phyloP scores from a whole-genome alignment of 2,329 filamentous ascomycete species.

The Thermothelomyces thermophilus region DNA sequence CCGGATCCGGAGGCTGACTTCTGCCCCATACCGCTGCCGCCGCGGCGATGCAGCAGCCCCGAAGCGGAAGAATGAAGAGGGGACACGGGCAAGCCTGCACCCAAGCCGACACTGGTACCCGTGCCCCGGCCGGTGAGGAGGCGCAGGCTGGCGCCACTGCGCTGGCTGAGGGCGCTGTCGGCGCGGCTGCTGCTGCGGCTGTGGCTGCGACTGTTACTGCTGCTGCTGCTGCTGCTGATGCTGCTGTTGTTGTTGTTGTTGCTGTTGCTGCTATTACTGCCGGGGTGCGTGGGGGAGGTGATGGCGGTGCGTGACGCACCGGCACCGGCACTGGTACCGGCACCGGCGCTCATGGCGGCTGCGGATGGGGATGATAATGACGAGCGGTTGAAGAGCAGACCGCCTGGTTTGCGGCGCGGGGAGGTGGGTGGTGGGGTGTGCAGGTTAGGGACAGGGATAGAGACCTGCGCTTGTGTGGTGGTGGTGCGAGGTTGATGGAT shows the following conservation, averaged over 20 bases:
- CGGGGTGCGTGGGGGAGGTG: neutral
- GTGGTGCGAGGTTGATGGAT: neutral
- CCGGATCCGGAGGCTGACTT: neutral
- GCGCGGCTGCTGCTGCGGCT: neutral
- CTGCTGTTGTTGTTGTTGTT: neutral
- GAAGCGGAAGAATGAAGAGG: neutral
- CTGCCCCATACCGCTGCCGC: neutral
- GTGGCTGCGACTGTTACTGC: neutral
- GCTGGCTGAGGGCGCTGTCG: neutral
- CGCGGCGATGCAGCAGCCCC: neutral
- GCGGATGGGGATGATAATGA: neutral
- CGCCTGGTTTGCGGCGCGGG: constrained; percentile 4
- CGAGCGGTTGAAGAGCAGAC: neutral
- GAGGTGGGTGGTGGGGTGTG: constrained; percentile 12
- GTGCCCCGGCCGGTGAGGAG: constrained; percentile 9
- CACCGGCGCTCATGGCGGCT: neutral
- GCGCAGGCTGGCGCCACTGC: neutral
- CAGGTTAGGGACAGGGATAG: constrained; percentile 2
- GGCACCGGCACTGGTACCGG: neutral
- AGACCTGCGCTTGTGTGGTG: neutral
- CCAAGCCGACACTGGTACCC: constrained; percentile 4
- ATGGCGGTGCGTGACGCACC: neutral
- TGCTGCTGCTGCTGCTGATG: neutral
- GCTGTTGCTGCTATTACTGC: neutral
- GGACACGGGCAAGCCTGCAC: constrained; percentile 2